These are phyloP conservation scores for Litsea cubeba DNA, from an alignment of 164 flowering plant genomes.

Conservation along the genomic window DNA sequence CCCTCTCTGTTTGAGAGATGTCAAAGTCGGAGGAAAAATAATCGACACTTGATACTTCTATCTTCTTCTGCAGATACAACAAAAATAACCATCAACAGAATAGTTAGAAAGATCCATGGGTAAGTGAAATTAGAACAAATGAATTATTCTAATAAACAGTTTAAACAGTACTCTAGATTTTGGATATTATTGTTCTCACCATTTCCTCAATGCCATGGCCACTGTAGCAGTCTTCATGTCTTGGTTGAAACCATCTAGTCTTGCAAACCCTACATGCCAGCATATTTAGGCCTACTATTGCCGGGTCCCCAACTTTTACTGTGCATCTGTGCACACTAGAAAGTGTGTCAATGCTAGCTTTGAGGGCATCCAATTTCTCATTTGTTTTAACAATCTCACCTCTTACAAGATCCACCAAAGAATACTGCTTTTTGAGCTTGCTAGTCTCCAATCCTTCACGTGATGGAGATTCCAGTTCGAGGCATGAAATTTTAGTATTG, in stretches of 20 bases:
- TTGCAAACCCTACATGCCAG: neutral
- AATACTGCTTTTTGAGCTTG: constrained; percentile 15
- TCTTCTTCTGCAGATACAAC: constrained; percentile 3
- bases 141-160: neutral
- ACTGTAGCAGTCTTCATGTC: neutral
- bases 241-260: neutral
- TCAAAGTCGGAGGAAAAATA: neutral
- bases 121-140: constrained; percentile 3
- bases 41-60: neutral
- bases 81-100: neutral
- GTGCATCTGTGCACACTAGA: constrained; percentile 4
- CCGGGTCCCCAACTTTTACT: constrained; percentile 9
- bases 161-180: neutral
- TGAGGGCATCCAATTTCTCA: constrained; percentile 23
- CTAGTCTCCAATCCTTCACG: neutral
- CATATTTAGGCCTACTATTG: constrained; percentile 4
- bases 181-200: constrained; percentile 1
- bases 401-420: constrained; percentile 21
- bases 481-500: neutral
- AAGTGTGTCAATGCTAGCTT: constrained; percentile 15
- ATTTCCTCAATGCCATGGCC: neutral
- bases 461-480: constrained; percentile 8
- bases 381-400: constrained; percentile 33
- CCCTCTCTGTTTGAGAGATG: neutral
- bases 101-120: neutral